A percentile compares a stretch with the other conserved stretches of the same genome.
Conservation (phyloP, 2,329 filamentous ascomycete genomes). For the Xylaria sp. region DNA sequence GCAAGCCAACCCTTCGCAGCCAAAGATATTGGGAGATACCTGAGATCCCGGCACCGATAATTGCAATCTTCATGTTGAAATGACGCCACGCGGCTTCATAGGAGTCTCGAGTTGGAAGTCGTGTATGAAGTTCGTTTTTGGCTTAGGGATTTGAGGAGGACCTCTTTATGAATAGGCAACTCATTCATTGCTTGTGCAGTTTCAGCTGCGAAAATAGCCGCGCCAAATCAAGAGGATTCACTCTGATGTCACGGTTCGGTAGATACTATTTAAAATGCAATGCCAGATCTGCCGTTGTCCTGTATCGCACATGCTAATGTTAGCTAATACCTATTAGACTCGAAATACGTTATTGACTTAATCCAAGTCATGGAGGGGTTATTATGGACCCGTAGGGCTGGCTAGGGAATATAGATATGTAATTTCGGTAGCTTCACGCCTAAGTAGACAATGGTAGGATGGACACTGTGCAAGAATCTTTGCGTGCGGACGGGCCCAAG, state of each 20-base stretch:
- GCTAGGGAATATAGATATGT: background rate
- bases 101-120: background rate
- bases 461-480: background rate
- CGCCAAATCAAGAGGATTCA: no score
- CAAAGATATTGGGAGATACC: constrained; percentile 31
- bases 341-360: background rate
- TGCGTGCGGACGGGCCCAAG: background rate
- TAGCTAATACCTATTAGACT: background rate
- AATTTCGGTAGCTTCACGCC: background rate
- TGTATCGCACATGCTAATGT: background rate
- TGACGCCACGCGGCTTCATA: background rate
- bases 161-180: background rate
- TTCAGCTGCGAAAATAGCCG: background rate
- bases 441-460: background rate
- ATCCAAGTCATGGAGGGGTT: background rate
- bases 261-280: no score
- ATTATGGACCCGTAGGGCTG: constrained; percentile 1
- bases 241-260: no score
- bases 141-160: background rate
- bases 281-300: background rate
- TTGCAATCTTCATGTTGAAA: constrained; percentile 30
- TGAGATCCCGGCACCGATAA: constrained; percentile 32
- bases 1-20: constrained; percentile 27
- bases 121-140: background rate
- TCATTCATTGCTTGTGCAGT: background rate